Evolutionary conservation across 2,329 filamentous ascomycete species (phyloP).

Genomic region (Exophiala dermatitidis): DNA sequence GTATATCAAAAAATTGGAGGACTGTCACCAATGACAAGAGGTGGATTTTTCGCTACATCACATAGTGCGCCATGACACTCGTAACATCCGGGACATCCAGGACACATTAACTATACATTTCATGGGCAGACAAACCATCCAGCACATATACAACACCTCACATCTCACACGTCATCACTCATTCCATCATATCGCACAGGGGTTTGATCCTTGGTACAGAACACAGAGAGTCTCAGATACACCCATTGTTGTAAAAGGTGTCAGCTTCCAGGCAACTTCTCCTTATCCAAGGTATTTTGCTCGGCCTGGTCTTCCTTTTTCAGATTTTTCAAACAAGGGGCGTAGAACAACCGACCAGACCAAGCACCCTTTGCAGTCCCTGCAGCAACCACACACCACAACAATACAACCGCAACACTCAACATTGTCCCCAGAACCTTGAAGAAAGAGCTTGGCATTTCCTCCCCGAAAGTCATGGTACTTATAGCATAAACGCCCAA

Average conservation of each 20-base stretch:
- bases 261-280: conserved; percentile 6
- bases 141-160: no score
- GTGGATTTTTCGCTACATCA: no score
- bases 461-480: conserved; percentile 39
- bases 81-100: no score
- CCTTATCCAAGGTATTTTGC: conserved; percentile 2
- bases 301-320: conserved; percentile 7
- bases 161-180: no score
- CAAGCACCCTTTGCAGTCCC: conserved; percentile 45
- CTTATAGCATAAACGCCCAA: conserved; percentile 50
- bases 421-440: conserved; percentile 51
- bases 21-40: no score
- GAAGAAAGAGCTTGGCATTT: conserved; percentile 52
- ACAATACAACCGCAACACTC: conserved; percentile 44
- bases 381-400: conserved; percentile 50
- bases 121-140: background rate
- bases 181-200: no score
- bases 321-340: conserved; percentile 46
- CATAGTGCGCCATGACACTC: no score
- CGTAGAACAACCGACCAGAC: conserved; percentile 47
- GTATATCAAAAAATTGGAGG: background rate
- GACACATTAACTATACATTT: background rate
- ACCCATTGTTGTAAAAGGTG: background rate
- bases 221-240: background rate
- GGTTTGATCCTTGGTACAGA: no score